Percentiles rank a stretch among this genome's conserved stretches.
These are phyloP conservation scores for Agaricales sp. DNA, from an alignment of 1,284 basidiomycete genomes.

Conservation along the genomic window DNA sequence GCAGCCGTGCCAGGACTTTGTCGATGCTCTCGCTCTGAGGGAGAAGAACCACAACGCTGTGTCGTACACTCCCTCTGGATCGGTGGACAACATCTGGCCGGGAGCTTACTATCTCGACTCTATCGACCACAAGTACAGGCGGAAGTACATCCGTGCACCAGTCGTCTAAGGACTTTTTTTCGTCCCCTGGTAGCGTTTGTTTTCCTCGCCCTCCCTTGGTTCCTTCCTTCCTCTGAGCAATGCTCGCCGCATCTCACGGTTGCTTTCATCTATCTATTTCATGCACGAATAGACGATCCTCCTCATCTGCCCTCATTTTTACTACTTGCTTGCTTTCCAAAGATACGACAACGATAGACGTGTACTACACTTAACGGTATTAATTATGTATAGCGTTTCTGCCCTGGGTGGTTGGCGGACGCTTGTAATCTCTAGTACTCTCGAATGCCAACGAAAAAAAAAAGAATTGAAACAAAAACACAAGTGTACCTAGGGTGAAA, in stretches of 20 bases:
- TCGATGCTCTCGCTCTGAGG: conserved; percentile 73
- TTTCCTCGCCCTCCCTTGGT: background rate
- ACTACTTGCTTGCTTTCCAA: background rate
- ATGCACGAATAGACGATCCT: too few relatives aligned
- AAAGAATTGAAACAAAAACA: too few relatives aligned
- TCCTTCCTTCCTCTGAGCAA: too few relatives aligned
- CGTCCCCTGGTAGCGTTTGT: background rate
- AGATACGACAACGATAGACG: background rate
- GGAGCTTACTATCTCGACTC: conserved; percentile 90
- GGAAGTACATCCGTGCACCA: conserved; percentile 68
- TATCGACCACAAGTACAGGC: conserved; percentile 88
- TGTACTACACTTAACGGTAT: background rate
- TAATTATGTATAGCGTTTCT: background rate
- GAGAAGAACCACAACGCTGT: conserved; percentile 95
- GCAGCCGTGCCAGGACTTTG: conserved; percentile 82
- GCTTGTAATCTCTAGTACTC: background rate
- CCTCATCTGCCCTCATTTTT: background rate
- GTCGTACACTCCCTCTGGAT: conserved; percentile 80
- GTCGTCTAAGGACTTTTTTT: conserved; percentile 20
- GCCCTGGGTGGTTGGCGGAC: background rate
- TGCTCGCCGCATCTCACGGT: too few relatives aligned
- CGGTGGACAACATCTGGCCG: conserved; percentile 88
- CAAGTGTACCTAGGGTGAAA: too few relatives aligned
- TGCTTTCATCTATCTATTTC: too few relatives aligned
- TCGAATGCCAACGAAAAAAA: too few relatives aligned